These are phyloP conservation scores for Russula dissimulans DNA, from an alignment of 768 basidiomycete species.

Conservation along the genomic window DNA sequence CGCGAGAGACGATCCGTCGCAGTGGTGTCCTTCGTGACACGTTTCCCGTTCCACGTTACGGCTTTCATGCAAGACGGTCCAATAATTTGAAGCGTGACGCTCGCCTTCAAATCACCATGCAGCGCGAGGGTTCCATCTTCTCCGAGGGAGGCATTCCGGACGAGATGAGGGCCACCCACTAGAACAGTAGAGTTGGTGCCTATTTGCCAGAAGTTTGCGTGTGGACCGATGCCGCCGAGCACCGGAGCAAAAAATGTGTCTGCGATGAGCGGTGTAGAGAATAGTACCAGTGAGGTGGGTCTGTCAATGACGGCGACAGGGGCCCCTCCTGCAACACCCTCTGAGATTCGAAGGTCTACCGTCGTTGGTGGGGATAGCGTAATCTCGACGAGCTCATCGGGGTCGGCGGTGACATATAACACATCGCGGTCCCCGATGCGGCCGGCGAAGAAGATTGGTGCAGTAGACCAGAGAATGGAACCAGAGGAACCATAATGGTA, in stretches of 20 bases:
- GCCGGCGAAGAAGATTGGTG: constrained; percentile 59
- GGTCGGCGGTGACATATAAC: constrained; percentile 33
- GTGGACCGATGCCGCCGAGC: constrained; percentile 34
- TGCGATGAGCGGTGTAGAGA: constrained; percentile 54
- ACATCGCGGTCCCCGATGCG: constrained; percentile 34
- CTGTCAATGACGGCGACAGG: constrained; percentile 61
- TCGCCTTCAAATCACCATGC: constrained; percentile 57
- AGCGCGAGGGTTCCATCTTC: constrained; percentile 38
- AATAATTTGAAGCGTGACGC: constrained; percentile 51
- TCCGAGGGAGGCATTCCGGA: constrained; percentile 32
- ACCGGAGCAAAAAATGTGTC: constrained; percentile 72
- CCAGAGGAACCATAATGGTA: constrained; percentile 58
- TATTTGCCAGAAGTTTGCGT: constrained; percentile 59
- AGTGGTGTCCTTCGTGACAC: constrained; percentile 31
- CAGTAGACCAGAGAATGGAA: constrained; percentile 58
- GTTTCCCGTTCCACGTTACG: constrained; percentile 66
- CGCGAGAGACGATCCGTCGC: constrained; percentile 24
- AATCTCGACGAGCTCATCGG: constrained; percentile 28
- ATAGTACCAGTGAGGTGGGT: constrained; percentile 56
- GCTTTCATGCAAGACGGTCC: constrained; percentile 42
- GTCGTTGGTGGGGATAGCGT: constrained; percentile 20
- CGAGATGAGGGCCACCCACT: constrained; percentile 38
- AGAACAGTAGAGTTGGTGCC: constrained; percentile 65
- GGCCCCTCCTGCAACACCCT: constrained; percentile 40
- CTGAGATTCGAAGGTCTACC: constrained; percentile 38